Evolutionary conservation across 148 eudicot genomes (phyloP), one percentile per base, ranked within the genome.

Genomic region (Simmondsia chinensis): DNA sequence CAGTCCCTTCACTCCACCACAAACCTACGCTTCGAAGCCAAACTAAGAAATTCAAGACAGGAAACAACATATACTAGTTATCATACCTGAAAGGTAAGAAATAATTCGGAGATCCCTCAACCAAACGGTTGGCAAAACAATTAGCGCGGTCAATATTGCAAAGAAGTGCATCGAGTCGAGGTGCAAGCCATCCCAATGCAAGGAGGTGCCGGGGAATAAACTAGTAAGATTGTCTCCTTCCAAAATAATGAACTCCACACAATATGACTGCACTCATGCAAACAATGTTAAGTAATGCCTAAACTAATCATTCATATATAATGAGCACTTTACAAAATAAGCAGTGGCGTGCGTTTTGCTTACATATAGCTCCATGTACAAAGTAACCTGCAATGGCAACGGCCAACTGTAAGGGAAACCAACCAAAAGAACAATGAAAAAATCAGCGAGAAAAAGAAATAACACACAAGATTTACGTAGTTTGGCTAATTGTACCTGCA

Each of bases 41-140:
- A n/a, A n/a, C n/a, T n/a, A n/a, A n/a, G n/a, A n/a, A n/a, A n/a
- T n/a, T n/a, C n/a, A n/a, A n/a, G n/a, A n/a, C n/a, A n/a, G n/a
- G n/a, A n/a, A n/a, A n/a, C n/a, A n/a, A n/a, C n/a, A n/a, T n/a
- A n/a, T n/a, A n/a, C n/a, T n/a, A n/a, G n/a, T n/a, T n/a, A n/a
- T n/a, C n/a, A 20, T 40, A 84, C 97, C 97, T 78, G 95, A 89
- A 54, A 89, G 82, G 65, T 67, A 73, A 33, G 97, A 84, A 45
- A 89, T 57, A 39, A 81, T 11, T 6, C 85, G 81, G 20, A 79
- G 63, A 70, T 89, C 80, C 57, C 60, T 76, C 65, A 89, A 46
- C 82, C 80, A 81, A 58, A 84, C 78, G 16, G 93, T 78, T 20
- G 95, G 97, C 30, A 81, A 52, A 59, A 89, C 74, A 33, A 81